These are phyloP conservation scores for Myriosclerotinia curreyana DNA, from an alignment of 2,329 filamentous ascomycete genomes.

Conservation along the genomic window DNA sequence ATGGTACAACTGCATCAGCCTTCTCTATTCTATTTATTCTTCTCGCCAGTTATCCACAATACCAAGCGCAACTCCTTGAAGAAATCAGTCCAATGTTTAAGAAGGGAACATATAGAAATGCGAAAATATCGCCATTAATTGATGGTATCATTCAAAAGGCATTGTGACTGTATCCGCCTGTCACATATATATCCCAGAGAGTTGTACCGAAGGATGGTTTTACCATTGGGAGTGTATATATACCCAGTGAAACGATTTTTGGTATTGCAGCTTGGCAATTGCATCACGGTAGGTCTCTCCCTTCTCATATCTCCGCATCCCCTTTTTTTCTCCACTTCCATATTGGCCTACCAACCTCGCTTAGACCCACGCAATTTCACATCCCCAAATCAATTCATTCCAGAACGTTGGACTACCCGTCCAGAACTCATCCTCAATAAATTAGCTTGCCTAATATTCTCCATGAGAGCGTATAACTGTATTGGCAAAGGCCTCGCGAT, in stretches of 20 bases:
- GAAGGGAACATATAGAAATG: slow-evolving; percentile 23
- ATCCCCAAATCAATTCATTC: slow-evolving; percentile 35
- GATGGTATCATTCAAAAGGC: slow-evolving; percentile 28
- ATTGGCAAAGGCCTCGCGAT: slow-evolving; percentile 39
- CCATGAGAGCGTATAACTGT: slow-evolving; percentile 30
- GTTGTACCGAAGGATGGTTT: slow-evolving; percentile 9
- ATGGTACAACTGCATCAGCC: slow-evolving; percentile 45
- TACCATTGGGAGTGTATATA: slow-evolving; percentile 2
- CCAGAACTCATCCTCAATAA: slow-evolving; percentile 31
- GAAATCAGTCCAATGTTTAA: slow-evolving; percentile 23
- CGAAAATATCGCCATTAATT: neutral
- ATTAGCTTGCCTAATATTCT: slow-evolving; percentile 37
- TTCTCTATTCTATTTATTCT: slow-evolving; percentile 44
- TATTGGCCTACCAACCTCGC: neutral
- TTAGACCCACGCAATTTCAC: slow-evolving; percentile 22
- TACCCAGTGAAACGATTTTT: slow-evolving; percentile 17
- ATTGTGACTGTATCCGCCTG: slow-evolving; percentile 26
- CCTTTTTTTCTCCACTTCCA: neutral
- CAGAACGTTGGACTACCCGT: slow-evolving; percentile 36
- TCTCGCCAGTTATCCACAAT: slow-evolving; percentile 25
- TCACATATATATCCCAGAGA: slow-evolving; percentile 24
- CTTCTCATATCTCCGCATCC: neutral
- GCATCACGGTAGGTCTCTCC: slow-evolving; percentile 23
- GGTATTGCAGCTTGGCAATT: slow-evolving; percentile 24
- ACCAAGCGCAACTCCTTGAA: slow-evolving; percentile 24